Conservation (phyloP, 257 asterid species). For the Scutellaria minor region DNA sequence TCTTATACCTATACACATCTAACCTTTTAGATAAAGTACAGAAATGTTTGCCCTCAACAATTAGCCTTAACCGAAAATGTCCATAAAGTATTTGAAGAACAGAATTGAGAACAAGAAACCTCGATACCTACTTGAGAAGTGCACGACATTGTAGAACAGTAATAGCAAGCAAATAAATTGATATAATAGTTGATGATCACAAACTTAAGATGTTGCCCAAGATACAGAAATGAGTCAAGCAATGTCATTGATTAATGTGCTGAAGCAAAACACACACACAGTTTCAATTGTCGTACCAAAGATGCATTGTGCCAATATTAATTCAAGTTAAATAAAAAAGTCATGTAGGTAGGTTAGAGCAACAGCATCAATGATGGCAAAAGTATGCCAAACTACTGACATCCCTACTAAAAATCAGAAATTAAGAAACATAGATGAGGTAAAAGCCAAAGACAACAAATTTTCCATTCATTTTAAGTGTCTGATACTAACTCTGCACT, state of each 20-base stretch:
- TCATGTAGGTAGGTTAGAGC: slow-evolving; percentile 6
- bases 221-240: not conserved
- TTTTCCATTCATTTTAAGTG: not conserved
- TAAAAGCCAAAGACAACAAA: not conserved
- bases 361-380: not conserved
- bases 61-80: not conserved
- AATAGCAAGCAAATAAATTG: not conserved
- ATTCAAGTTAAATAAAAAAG: not conserved
- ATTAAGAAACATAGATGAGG: not conserved
- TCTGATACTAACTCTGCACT: slow-evolving; percentile 9
- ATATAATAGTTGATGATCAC: not conserved
- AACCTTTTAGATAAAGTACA: slow-evolving; percentile 1
- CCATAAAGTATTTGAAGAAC: not conserved
- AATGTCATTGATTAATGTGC: no score
- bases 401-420: not conserved
- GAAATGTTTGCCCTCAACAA: not conserved
- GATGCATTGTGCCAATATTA: slow-evolving; percentile 1
- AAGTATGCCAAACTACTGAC: not conserved
- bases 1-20: not conserved
- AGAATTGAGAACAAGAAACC: not conserved
- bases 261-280: no score
- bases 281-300: not conserved
- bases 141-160: not conserved
- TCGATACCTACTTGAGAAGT: not conserved
- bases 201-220: not conserved